Conservation (phyloP, 2,329 filamentous ascomycete genomes). For the Chaetomium sp. region DNA sequence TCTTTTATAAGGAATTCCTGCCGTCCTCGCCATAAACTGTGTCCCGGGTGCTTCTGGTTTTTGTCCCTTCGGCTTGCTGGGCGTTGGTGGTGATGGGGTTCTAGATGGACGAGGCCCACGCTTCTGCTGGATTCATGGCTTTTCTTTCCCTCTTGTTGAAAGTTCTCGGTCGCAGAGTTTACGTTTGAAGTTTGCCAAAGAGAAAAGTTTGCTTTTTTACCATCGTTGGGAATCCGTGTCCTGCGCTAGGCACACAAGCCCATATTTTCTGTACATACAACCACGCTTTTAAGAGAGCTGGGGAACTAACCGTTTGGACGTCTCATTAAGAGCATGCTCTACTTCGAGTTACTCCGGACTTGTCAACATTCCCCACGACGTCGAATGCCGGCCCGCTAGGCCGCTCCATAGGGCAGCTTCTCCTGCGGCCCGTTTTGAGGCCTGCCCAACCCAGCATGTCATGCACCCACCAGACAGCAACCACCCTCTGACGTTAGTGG, state of each 20-base stretch:
- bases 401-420: not conserved
- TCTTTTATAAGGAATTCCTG: slow-evolving; percentile 61
- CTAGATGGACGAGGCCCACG: slow-evolving; percentile 30
- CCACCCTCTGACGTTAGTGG: slow-evolving; percentile 10
- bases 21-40: slow-evolving; percentile 33
- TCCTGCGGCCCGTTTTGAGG: slow-evolving; percentile 14
- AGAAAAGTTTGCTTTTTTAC: not conserved
- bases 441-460: not conserved
- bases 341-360: not conserved
- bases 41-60: slow-evolving; percentile 25
- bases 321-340: not conserved
- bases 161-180: not conserved
- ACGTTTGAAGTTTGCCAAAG: not conserved
- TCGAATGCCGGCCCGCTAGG: not conserved
- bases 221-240: not conserved
- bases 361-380: not conserved
- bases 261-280: not conserved
- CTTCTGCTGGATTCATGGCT: slow-evolving; percentile 16
- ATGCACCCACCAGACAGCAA: not conserved
- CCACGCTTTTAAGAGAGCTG: not conserved
- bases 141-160: not conserved
- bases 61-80: slow-evolving; percentile 50
- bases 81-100: slow-evolving; percentile 18
- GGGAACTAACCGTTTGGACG: not conserved
- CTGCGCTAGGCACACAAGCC: not conserved